A percentile compares a stretch with the other conserved stretches of the same genome.
phyloP scores from a whole-genome alignment of 192 early-diverging fungal genomes.

The Piromyces sp. region DNA sequence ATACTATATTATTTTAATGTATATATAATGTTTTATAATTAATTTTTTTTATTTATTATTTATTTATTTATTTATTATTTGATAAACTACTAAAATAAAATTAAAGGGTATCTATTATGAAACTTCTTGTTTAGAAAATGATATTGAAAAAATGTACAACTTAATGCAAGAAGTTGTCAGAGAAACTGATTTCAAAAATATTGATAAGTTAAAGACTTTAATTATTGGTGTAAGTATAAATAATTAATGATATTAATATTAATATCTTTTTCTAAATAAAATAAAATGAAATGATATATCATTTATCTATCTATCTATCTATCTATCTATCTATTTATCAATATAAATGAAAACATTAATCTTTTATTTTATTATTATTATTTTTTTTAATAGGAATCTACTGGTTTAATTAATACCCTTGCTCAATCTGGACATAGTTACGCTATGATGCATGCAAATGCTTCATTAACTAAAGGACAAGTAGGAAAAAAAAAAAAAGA shows the following conservation, averaged over 20 bases:
- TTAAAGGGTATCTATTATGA: neutral
- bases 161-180: constrained; percentile 52
- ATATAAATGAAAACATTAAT: too few species aligned
- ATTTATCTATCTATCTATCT: too few species aligned
- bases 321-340: too few species aligned
- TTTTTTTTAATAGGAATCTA: constrained; percentile 7
- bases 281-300: too few species aligned
- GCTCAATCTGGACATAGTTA: constrained; percentile 66
- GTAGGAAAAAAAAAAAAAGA: constrained; percentile 5
- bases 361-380: too few species aligned
- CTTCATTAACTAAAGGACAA: constrained; percentile 37
- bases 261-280: too few species aligned
- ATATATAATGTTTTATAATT: too few species aligned
- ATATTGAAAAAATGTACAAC: constrained; percentile 53
- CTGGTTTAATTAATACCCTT: constrained; percentile 57
- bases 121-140: constrained; percentile 20
- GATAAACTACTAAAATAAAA: neutral
- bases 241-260: too few species aligned
- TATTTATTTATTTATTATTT: too few species aligned
- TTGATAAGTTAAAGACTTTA: constrained; percentile 55
- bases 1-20: too few species aligned
- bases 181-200: constrained; percentile 52
- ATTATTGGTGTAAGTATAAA: constrained; percentile 39
- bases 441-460: constrained; percentile 52
- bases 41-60: too few species aligned